phyloP scores from a whole-genome alignment of 192 early-diverging fungal genomes.

The Backusella tuberculispora region DNA sequence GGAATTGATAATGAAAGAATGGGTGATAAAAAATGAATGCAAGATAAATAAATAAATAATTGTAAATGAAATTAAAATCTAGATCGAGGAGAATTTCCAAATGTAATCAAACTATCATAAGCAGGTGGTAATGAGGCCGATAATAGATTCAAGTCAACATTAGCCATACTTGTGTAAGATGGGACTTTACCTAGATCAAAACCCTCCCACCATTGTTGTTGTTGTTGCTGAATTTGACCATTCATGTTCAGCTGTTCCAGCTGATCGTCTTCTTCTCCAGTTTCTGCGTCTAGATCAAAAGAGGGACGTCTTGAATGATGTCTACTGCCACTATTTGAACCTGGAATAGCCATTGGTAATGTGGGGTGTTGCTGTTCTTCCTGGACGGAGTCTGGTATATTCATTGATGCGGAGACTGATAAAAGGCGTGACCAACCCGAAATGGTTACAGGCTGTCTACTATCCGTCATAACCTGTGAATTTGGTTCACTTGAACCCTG shows the following conservation, averaged over 20 bases:
- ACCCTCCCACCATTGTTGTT: conserved; percentile 5
- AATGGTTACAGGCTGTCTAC: conserved; percentile 26
- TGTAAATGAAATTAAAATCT: neutral
- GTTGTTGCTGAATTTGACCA: neutral
- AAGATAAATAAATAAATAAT: neutral
- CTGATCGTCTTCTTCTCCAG: neutral
- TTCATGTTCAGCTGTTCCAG: neutral
- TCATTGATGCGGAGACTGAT: conserved; percentile 18
- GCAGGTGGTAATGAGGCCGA: conserved; percentile 1
- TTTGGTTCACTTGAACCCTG: neutral
- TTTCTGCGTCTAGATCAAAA: neutral
- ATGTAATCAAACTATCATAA: neutral
- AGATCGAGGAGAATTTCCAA: conserved; percentile 4
- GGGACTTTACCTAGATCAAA: conserved; percentile 24
- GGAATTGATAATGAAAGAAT: neutral
- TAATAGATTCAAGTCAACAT: conserved; percentile 1
- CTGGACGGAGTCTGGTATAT: neutral
- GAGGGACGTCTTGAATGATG: conserved; percentile 19
- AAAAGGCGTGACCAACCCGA: conserved; percentile 27
- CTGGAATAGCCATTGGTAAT: conserved; percentile 16
- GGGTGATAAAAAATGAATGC: conserved; percentile 1
- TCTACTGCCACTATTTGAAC: conserved; percentile 14
- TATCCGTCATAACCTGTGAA: neutral
- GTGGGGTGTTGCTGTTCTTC: neutral
- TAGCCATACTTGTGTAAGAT: conserved; percentile 21